Conservation (phyloP, 257 asterid species). For the Salvia miltiorrhiza region DNA sequence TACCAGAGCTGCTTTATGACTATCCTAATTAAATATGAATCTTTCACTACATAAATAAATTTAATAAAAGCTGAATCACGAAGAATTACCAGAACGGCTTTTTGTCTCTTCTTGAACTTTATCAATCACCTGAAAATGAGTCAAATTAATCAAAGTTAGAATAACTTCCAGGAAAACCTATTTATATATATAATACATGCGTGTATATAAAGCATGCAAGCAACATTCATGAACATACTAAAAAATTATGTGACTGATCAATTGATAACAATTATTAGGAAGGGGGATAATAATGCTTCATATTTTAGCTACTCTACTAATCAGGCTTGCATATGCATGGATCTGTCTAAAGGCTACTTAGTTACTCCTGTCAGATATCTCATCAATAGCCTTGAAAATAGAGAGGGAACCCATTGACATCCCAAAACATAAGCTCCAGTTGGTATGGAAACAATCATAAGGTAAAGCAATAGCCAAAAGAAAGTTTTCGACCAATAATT, state of each 20-base stretch:
- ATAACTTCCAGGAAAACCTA: not conserved
- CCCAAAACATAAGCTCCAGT: slow-evolving; percentile 1
- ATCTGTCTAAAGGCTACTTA: not conserved
- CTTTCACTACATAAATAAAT: not conserved
- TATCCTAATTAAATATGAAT: not conserved
- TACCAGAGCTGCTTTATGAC: not conserved
- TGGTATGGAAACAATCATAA: not conserved
- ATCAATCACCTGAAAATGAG: slow-evolving; percentile 54
- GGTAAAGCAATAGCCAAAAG: not conserved
- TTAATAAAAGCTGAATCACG: not conserved
- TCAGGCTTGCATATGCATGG: not conserved
- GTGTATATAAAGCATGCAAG: not conserved
- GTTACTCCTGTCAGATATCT: not conserved
- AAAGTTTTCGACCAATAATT: not conserved
- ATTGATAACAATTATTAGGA: not conserved
- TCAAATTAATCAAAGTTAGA: slow-evolving; percentile 3
- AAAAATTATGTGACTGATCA: not conserved
- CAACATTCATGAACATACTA: not conserved
- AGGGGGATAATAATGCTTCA: not conserved
- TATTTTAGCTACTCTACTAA: not conserved
- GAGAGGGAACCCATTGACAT: not conserved
- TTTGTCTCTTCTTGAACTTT: slow-evolving; percentile 67
- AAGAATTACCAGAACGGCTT: slow-evolving; percentile 45
- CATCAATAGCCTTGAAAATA: slow-evolving; percentile 2
- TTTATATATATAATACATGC: not conserved